Base-by-base conservation (phyloP, 176 grass and related monocot genomes). In the Olyra latifolia region DNA sequence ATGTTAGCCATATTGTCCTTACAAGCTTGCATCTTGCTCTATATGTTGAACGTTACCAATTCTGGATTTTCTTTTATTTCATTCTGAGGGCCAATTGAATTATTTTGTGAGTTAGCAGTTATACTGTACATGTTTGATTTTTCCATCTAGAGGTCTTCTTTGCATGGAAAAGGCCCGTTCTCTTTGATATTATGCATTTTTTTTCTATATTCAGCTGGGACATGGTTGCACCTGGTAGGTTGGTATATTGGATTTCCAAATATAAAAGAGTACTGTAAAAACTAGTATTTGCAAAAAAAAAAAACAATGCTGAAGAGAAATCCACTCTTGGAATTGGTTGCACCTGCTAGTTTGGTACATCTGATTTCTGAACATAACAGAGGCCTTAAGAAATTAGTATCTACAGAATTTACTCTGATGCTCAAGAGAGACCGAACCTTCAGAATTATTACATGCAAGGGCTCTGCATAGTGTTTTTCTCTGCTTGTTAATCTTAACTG, bases 171-270 rank as follows among this genome's bases (percentile, higher is more conserved):
- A 9, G 12, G n/a, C 46, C 11, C 8, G 1, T 52, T 46, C 4
- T 59, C 39, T 67, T 55, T 73, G 43, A 23, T 41, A 5, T 50
- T 62, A 24, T 80, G 62, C 11, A 66, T 13, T 54, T 42, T 78
- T n/a, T n/a, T 62, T 63, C 25, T 56, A 10, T 22, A 77, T 82
- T 76, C 14, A 61, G 2, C 12, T 78, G 60, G 29, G 69, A 29
- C 11, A 29, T 29, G 60, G 25, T 62, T 24, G 38, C 53, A 46
- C 27, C 43, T 71, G 14, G 20, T 22, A 23, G 30, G 7, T 8
- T 75, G 24, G 17, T 35, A 28, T 30, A 3, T 62, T 1, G 1
- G 40, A 44, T 24, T 68, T 68, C 12, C 20, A 6, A 4, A 24
- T 20, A 42, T 1, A 24, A 66, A 66, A 6, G 22, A 68, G n/a